Percentiles rank a stretch among this genome's conserved stretches.
These are phyloP conservation scores for Penicillium sp. DNA, from an alignment of 2,329 filamentous ascomycete genomes.

Conservation along the genomic window DNA sequence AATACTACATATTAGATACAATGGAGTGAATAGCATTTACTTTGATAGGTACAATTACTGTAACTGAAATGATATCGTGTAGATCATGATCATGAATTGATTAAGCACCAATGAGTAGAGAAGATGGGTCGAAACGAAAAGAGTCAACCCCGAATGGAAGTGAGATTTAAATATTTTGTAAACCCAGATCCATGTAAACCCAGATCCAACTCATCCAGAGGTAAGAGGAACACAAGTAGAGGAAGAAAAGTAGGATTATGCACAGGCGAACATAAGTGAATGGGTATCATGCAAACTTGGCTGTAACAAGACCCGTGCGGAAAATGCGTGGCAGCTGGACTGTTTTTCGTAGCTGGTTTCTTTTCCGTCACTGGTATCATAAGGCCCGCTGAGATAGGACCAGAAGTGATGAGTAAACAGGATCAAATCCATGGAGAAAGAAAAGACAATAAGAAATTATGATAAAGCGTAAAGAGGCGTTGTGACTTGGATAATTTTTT, in stretches of 20 bases:
- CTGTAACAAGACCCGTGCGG: constrained; percentile 1
- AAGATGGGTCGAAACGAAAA: background rate
- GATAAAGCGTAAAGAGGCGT: background rate
- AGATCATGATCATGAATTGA: background rate
- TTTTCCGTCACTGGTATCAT: background rate
- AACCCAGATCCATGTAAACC: background rate
- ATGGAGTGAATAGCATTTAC: background rate
- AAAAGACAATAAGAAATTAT: background rate
- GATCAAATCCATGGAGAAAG: background rate
- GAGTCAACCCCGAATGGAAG: background rate
- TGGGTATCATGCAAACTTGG: constrained; percentile 11
- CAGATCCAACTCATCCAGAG: background rate
- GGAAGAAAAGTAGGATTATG: background rate
- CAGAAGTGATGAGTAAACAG: background rate
- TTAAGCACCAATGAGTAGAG: background rate
- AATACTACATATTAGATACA: background rate
- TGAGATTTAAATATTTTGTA: background rate
- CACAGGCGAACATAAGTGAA: background rate
- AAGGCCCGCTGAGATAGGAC: background rate
- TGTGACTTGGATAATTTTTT: background rate
- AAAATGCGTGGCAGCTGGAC: background rate
- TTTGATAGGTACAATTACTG: background rate
- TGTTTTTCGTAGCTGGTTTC: background rate
- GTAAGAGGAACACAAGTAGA: background rate
- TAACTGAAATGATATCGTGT: background rate